Base-by-base conservation (phyloP, 495 filamentous ascomycete species). In the Hypoxylon fragiforme region DNA sequence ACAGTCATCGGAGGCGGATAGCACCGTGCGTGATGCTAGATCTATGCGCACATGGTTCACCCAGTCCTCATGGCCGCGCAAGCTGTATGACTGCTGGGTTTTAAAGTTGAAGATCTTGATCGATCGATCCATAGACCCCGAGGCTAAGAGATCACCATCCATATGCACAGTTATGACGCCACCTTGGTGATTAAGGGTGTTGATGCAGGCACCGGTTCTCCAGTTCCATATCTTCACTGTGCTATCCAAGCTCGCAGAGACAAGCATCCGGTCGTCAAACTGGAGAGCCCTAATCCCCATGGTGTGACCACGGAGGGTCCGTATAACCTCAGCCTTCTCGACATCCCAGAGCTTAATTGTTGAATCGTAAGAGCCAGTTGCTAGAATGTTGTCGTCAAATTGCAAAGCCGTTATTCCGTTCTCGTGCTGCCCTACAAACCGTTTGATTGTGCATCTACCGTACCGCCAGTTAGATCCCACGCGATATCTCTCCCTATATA, bases 301-400 rank as follows among this genome's bases (percentile, higher is more conserved):
- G 3, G 80, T 84, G 62, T 99, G 94, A 9, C 95, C 94, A 14
- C 70, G 72, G 1, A 99, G 78, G 3, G 90, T 95, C 13, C 89
- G 84, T 15, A 96, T 74, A 61, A 91, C 89, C 63, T 94, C 80
- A 14, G 90, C 90, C 1, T 86, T 94, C 58, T 95, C 85, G 26
- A 95, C 85, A 64, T 97, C 85, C 94, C 95, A 97, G 11, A 97
- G 91, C 66, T 95, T 97, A 63, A 96, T 89, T 1, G 90, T 96
- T 7, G 83, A 76, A 71, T 99, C 95, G 65, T 97, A 97, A 2
- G 94, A 97, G 3, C 94, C 94, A 9, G 92, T 95, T 11, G 88
- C 92, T 15, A 98, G 78, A 45, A 95, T 90, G 45, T 89, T 87
- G 59, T 96, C 91, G 55, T 95, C 90, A 58, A 99, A 95, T 67